Conservation (phyloP, 768 basidiomycete species). For the Asterophora lycoperdoides region DNA sequence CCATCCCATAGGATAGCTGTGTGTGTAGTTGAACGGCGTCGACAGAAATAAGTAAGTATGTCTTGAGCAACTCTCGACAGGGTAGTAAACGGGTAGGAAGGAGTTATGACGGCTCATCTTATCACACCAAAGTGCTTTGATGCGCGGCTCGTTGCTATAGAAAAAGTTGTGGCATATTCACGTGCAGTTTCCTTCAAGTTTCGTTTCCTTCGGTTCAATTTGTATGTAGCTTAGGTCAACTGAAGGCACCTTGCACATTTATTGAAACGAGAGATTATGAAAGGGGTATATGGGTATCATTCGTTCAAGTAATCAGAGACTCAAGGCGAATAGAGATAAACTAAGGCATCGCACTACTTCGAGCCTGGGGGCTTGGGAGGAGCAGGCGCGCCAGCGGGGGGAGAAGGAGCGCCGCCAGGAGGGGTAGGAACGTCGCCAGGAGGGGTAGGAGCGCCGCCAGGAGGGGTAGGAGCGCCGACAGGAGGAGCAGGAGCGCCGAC, state of each 20-base stretch:
- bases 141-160: background rate
- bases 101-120: background rate
- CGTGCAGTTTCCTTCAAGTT: background rate
- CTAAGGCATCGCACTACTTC: background rate
- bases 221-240: too few relatives aligned
- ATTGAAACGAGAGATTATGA: background rate
- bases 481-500: background rate
- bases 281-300: constrained; percentile 8
- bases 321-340: background rate
- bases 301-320: background rate
- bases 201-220: too few relatives aligned
- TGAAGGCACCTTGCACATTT: too few relatives aligned
- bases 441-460: constrained; percentile 4
- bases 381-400: constrained; percentile 8
- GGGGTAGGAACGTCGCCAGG: background rate
- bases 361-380: background rate
- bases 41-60: too few relatives aligned
- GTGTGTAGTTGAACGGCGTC: too few relatives aligned
- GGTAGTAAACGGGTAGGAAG: too few relatives aligned
- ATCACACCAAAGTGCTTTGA: background rate
- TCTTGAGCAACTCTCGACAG: too few relatives aligned
- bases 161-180: background rate
- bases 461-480: background rate
- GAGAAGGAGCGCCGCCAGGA: background rate
- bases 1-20: constrained; percentile 30